Evolutionary conservation across 768 basidiomycete genomes (phyloP).

Genomic region (Mycena haematopus): DNA sequence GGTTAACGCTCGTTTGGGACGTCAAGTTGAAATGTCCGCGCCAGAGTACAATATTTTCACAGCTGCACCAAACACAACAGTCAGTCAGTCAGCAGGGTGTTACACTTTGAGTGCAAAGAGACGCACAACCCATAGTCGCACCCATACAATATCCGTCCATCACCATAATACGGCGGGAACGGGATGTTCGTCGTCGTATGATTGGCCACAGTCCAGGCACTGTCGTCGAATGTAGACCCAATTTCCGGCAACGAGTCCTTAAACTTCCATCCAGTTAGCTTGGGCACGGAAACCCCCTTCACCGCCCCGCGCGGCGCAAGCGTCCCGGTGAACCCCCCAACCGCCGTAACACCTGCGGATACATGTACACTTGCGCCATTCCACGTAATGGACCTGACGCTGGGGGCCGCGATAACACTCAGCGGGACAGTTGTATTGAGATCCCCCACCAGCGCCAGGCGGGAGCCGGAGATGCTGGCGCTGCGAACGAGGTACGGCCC

Average conservation of each 20-base stretch:
- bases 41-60: conserved; percentile 84
- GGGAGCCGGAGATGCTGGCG: conserved; percentile 54
- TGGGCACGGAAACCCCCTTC: conserved; percentile 48
- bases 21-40: conserved; percentile 78
- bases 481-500: conserved; percentile 71
- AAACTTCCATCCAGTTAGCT: conserved; percentile 74
- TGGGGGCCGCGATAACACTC: conserved; percentile 67
- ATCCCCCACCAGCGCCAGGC: conserved; percentile 71
- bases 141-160: conserved; percentile 80
- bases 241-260: conserved; percentile 80
- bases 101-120: conserved; percentile 18
- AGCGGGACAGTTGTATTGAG: conserved; percentile 63
- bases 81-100: not conserved
- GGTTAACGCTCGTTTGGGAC: conserved; percentile 65
- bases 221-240: conserved; percentile 60
- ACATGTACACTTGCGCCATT: conserved; percentile 58
- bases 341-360: conserved; percentile 39
- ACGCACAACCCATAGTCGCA: conserved; percentile 87
- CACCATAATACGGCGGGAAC: conserved; percentile 71
- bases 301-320: conserved; percentile 43
- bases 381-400: conserved; percentile 67
- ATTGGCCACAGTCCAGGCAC: conserved; percentile 68
- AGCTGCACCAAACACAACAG: conserved; percentile 48
- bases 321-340: conserved; percentile 57
- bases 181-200: conserved; percentile 80